Percentiles rank a stretch among this genome's conserved stretches.
phyloP scores from a whole-genome alignment of 768 basidiomycete species.

The Russula brevipes region DNA sequence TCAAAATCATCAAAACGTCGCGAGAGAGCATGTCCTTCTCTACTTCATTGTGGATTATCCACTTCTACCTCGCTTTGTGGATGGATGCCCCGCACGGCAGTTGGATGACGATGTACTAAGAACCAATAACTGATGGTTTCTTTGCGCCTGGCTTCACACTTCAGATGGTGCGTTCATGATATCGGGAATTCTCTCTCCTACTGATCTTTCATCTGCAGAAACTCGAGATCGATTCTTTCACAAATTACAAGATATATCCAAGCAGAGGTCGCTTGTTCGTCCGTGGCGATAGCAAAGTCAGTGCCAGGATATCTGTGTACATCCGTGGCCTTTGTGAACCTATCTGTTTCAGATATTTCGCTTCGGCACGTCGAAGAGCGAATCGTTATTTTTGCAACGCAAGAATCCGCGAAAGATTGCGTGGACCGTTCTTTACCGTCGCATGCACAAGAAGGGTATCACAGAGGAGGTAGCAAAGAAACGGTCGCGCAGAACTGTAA shows the following conservation, averaged over 20 bases:
- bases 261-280: slow-evolving; percentile 95
- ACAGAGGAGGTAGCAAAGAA: slow-evolving; percentile 99
- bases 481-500: slow-evolving; percentile 92
- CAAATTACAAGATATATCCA: slow-evolving; percentile 96
- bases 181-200: background rate
- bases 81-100: slow-evolving; percentile 25
- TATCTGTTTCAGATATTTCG: slow-evolving; percentile 72
- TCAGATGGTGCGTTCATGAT: slow-evolving; percentile 28
- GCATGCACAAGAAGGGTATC: slow-evolving; percentile 99
- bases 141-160: slow-evolving; percentile 13
- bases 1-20: slow-evolving; percentile 20
- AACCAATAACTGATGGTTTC: slow-evolving; percentile 14
- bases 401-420: slow-evolving; percentile 99
- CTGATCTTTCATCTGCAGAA: slow-evolving; percentile 52
- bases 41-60: slow-evolving; percentile 19
- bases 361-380: slow-evolving; percentile 86
- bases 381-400: slow-evolving; percentile 96
- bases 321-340: background rate
- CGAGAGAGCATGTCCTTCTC: slow-evolving; percentile 1
- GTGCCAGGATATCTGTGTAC: slow-evolving; percentile 24
- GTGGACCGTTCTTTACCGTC: slow-evolving; percentile 90
- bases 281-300: slow-evolving; percentile 91
- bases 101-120: slow-evolving; percentile 22
- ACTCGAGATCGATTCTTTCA: slow-evolving; percentile 98
- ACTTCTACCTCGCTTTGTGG: slow-evolving; percentile 15